phyloP scores from a whole-genome alignment of 768 basidiomycete species.

The Rhodotorula paludigena region DNA sequence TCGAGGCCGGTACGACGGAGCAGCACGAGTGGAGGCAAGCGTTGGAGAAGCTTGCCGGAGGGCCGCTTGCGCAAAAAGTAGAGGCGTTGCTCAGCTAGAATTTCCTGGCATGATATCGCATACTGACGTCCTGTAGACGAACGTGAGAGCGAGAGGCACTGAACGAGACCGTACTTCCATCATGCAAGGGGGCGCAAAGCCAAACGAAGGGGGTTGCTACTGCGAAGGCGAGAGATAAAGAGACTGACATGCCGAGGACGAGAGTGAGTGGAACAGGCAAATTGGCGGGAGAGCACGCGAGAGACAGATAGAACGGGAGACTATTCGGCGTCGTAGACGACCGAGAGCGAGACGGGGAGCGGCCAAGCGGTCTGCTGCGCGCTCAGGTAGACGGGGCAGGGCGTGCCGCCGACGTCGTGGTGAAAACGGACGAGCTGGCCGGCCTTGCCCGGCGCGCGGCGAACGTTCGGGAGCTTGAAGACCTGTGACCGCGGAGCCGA shows the following conservation, averaged over 20 bases:
- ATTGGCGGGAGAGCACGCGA: not conserved
- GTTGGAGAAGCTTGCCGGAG: not conserved
- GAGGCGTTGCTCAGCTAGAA: not conserved
- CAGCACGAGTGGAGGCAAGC: not conserved
- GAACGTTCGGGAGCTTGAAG: slow-evolving; percentile 14
- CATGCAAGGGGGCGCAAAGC: too few species aligned
- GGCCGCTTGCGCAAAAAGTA: not conserved
- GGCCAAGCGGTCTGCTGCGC: not conserved
- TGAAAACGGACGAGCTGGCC: slow-evolving; percentile 8
- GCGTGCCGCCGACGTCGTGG: slow-evolving; percentile 7
- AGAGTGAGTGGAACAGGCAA: not conserved
- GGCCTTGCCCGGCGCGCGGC: slow-evolving; percentile 19
- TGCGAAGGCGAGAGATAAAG: not conserved
- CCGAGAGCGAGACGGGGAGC: slow-evolving; percentile 13
- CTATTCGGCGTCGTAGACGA: slow-evolving; percentile 10
- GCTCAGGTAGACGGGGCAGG: slow-evolving; percentile 1
- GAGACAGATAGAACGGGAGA: not conserved
- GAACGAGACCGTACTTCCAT: too few species aligned
- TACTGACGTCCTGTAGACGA: too few species aligned
- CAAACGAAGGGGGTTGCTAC: too few species aligned
- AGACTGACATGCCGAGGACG: not conserved
- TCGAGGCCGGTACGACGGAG: slow-evolving; percentile 42
- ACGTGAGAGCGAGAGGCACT: too few species aligned
- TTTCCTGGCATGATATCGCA: too few species aligned
- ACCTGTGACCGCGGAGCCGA: not conserved